Evolutionary conservation across 164 flowering plant genomes (phyloP).

Genomic region (Vitis amurensis): DNA sequence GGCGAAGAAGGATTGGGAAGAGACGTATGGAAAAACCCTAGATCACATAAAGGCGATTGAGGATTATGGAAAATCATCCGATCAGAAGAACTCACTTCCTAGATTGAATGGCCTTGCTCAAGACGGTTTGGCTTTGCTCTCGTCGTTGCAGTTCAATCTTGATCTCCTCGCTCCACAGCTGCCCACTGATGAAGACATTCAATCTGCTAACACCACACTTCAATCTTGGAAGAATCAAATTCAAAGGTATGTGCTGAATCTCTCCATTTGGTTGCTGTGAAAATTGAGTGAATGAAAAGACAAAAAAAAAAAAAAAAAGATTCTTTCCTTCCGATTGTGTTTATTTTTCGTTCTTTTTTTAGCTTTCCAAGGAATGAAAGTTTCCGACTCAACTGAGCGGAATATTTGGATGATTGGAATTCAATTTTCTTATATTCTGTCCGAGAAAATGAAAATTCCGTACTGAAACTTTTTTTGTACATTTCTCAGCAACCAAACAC

Average conservation of each 20-base stretch:
- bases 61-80: constrained; percentile 50
- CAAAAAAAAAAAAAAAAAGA: not conserved
- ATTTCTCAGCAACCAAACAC: not conserved
- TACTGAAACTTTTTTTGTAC: not conserved
- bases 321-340: not conserved
- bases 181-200: constrained; percentile 49
- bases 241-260: constrained; percentile 37
- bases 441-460: no score
- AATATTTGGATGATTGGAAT: not conserved
- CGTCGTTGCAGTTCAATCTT: constrained; percentile 65
- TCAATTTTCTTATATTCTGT: not conserved
- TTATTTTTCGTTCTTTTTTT: not conserved
- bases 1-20: constrained; percentile 70
- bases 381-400: not conserved
- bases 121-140: constrained; percentile 64
- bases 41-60: constrained; percentile 57
- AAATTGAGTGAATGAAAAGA: not conserved
- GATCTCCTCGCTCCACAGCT: constrained; percentile 88
- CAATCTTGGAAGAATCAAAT: constrained; percentile 65
- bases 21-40: constrained; percentile 40
- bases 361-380: not conserved
- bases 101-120: constrained; percentile 86
- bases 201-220: constrained; percentile 54
- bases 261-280: not conserved
- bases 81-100: constrained; percentile 58